Evolutionary conservation across 768 basidiomycete species (phyloP).

Genomic region (Russula brevipes): DNA sequence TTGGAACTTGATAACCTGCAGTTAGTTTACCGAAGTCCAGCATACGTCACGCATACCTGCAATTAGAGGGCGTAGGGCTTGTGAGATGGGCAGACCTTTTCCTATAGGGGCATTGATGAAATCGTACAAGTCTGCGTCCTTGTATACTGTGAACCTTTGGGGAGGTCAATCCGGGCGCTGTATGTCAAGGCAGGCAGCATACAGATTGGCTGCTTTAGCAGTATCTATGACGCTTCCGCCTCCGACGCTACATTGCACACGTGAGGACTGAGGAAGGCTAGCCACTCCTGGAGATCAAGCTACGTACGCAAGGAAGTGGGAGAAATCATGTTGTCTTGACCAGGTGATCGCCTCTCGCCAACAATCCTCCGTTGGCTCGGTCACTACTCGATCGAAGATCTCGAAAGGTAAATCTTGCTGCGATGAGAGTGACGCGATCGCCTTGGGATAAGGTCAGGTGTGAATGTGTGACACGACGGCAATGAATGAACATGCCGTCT

Average conservation of each 20-base stretch:
- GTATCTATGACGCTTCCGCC: slow-evolving; percentile 97
- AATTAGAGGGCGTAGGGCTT: slow-evolving; percentile 76
- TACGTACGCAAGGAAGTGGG: slow-evolving; percentile 84
- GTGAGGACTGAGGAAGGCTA: not conserved
- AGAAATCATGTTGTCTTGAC: slow-evolving; percentile 82
- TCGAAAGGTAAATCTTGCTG: slow-evolving; percentile 74
- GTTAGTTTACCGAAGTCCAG: not conserved
- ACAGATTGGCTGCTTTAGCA: slow-evolving; percentile 92
- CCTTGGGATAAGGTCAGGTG: slow-evolving; percentile 38
- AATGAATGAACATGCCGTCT: slow-evolving; percentile 49
- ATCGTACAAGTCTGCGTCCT: slow-evolving; percentile 88
- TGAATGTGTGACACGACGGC: not conserved
- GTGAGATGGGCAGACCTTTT: slow-evolving; percentile 78
- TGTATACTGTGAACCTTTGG: slow-evolving; percentile 79
- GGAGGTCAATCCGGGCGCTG: slow-evolving; percentile 11
- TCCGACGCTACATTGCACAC: slow-evolving; percentile 54
- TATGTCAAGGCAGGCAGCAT: slow-evolving; percentile 24
- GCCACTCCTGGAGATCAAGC: not conserved
- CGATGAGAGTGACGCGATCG: slow-evolving; percentile 72
- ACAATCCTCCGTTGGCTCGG: slow-evolving; percentile 90
- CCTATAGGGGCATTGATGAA: slow-evolving; percentile 97
- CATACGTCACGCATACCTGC: slow-evolving; percentile 45
- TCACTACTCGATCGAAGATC: slow-evolving; percentile 72
- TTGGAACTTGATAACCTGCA: slow-evolving; percentile 45
- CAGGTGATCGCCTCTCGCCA: slow-evolving; percentile 87